A percentile compares a stretch with the other conserved stretches of the same genome.
Evolutionary conservation across 202 grass and related monocot genomes (phyloP).

Genomic region (Dendrocalamus latiflorus): DNA sequence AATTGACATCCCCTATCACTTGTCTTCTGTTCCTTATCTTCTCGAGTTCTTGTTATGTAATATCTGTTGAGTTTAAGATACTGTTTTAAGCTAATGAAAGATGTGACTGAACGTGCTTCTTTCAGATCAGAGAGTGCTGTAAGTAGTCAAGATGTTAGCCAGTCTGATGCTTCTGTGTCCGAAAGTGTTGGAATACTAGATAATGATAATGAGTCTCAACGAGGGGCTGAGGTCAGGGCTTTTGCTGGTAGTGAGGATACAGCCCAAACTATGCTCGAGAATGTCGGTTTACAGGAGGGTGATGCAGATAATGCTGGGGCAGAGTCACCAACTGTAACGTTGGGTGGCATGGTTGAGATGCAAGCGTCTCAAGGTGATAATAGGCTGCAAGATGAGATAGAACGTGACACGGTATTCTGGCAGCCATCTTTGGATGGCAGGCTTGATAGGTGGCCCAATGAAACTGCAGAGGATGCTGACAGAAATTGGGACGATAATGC

Average conservation of each 20-base stretch:
- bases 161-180: constrained; percentile 37
- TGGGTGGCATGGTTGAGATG: constrained; percentile 28
- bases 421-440: constrained; percentile 51
- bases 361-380: constrained; percentile 43
- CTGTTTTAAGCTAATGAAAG: constrained; percentile 7
- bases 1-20: neutral
- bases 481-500: constrained; percentile 64
- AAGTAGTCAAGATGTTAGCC: constrained; percentile 49
- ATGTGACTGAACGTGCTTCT: constrained; percentile 7
- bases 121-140: constrained; percentile 72
- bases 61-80: neutral
- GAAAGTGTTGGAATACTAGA: constrained; percentile 38
- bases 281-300: constrained; percentile 36
- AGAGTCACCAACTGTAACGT: constrained; percentile 8
- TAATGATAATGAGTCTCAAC: constrained; percentile 48
- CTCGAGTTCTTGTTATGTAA: constrained; percentile 7
- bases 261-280: constrained; percentile 12
- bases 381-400: constrained; percentile 33
- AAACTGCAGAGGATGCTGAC: constrained; percentile 47
- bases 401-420: constrained; percentile 45
- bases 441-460: constrained; percentile 51
- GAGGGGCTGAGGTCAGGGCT: neutral
- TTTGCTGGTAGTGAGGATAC: constrained; percentile 41
- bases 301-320: constrained; percentile 16
- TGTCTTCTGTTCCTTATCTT: neutral